These are phyloP conservation scores for Rossbeevera mucosa DNA, from an alignment of 768 basidiomycete species.

Conservation along the genomic window DNA sequence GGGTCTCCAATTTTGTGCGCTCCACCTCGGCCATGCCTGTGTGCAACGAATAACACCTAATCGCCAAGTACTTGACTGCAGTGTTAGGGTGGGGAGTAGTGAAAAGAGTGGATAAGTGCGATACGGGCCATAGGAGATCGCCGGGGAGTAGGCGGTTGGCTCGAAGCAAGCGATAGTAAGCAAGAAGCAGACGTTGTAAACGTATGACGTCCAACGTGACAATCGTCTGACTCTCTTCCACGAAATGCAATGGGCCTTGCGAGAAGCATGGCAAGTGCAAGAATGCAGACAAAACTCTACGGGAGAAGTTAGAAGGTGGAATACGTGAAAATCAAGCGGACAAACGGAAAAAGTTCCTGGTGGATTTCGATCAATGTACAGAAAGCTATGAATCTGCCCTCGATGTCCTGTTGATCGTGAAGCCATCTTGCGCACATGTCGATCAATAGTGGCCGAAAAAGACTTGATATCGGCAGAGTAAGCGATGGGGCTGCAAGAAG, in stretches of 20 bases:
- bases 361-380: constrained; percentile 62
- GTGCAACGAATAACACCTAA: constrained; percentile 73
- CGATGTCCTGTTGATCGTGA: constrained; percentile 42
- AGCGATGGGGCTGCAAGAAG: constrained; percentile 58
- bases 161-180: constrained; percentile 76
- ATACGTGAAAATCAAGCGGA: constrained; percentile 12
- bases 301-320: not conserved
- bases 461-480: constrained; percentile 55
- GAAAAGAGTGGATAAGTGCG: constrained; percentile 41
- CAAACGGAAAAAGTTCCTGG: constrained; percentile 70
- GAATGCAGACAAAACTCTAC: constrained; percentile 55
- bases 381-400: constrained; percentile 55
- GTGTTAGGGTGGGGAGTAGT: constrained; percentile 53
- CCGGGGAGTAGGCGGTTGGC: constrained; percentile 66
- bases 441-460: constrained; percentile 72
- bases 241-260: constrained; percentile 52
- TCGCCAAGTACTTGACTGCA: constrained; percentile 64
- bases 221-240: constrained; percentile 30
- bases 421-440: constrained; percentile 85
- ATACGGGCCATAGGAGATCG: constrained; percentile 55
- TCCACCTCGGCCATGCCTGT: constrained; percentile 76
- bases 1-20: constrained; percentile 58
- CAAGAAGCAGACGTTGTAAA: constrained; percentile 69
- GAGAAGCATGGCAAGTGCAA: constrained; percentile 40
- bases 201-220: constrained; percentile 36